Evolutionary conservation across 768 basidiomycete genomes (phyloP), one percentile per base, ranked within the genome.

Genomic region (Lentinula aciculospora): DNA sequence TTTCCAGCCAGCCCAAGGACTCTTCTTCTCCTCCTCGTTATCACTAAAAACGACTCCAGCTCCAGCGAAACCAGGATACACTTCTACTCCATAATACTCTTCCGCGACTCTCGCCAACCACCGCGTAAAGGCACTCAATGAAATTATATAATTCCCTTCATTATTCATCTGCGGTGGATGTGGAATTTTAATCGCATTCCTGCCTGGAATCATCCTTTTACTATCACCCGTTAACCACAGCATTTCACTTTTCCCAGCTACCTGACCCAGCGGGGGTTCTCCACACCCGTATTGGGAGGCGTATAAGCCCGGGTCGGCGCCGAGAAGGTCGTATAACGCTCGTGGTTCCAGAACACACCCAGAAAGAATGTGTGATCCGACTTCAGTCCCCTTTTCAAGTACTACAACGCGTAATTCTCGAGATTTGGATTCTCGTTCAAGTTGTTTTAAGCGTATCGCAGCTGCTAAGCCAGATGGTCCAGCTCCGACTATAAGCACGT

Each of bases 121-220:
- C 3, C 90, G 82, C 0, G 93, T 89, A 61, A 98, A 86, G 32
- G 82, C 84, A 0, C 92, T 94, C 29, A 98, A 83, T 2, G 94
- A 96, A 39, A 91, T 74, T 67, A 98, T 86, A 70, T 92, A 98
- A 73, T 98, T 99, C 48, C 62, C 81, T 28, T 88, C 81, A 77
- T 97, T 97, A 65, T 78, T 76, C 97, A 99, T 99, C 71, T 98
- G 95, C 0, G 96, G 95, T 3, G 97, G 96, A 67, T 98, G 95
- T 0, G 94, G 97, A 47, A 98, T 83, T 12, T 92, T 93, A 60
- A 94, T 72, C 10, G 89, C 81, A 55, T 68, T 51, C 19, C 31
- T 17, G 4, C 31, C 31, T 1, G 15, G 17, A 9, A 21, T 27
- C 40, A 42, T 42, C 6, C 40, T 21, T 8, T 10, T 3, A 13